phyloP scores from a whole-genome alignment of 2,329 filamentous ascomycete genomes.

The Zymoseptoria ardabiliae region DNA sequence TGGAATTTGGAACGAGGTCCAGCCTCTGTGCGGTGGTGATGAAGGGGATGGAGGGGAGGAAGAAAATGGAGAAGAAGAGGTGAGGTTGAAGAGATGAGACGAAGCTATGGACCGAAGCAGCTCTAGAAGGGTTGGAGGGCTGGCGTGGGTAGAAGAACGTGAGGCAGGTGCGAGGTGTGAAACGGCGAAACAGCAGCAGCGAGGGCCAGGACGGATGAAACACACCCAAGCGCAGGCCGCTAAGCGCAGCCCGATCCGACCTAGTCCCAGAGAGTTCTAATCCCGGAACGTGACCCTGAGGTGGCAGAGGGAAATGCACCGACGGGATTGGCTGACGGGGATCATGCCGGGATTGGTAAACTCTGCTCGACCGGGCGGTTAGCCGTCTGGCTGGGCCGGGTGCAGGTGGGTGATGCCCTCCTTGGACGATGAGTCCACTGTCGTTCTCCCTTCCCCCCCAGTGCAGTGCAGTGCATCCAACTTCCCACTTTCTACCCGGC shows the following conservation, averaged over 20 bases:
- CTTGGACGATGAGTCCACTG: background rate
- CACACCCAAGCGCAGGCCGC: background rate
- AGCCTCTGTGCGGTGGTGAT: slow-evolving; percentile 11
- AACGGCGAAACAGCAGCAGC: background rate
- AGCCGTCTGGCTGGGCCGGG: background rate
- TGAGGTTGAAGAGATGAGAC: slow-evolving; percentile 1
- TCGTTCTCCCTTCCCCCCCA: background rate
- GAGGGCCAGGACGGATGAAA: background rate
- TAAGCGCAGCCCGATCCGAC: background rate
- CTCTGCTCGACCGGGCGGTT: background rate
- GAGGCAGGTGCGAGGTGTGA: slow-evolving; percentile 1
- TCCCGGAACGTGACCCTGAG: too few relatives aligned
- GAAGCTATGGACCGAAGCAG: background rate
- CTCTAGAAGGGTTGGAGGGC: slow-evolving; percentile 1
- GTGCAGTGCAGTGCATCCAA: background rate
- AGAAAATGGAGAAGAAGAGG: background rate
- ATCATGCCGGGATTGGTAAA: background rate
- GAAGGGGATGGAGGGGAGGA: background rate
- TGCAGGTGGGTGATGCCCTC: too few relatives aligned
- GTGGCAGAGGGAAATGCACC: too few relatives aligned
- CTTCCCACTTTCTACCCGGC: background rate
- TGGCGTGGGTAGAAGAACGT: slow-evolving; percentile 1
- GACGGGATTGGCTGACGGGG: background rate
- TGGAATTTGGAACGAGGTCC: slow-evolving; percentile 10
- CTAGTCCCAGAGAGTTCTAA: too few relatives aligned